Evolutionary conservation across 179 eudicot species (phyloP).

Genomic region (Spinacia oleracea): DNA sequence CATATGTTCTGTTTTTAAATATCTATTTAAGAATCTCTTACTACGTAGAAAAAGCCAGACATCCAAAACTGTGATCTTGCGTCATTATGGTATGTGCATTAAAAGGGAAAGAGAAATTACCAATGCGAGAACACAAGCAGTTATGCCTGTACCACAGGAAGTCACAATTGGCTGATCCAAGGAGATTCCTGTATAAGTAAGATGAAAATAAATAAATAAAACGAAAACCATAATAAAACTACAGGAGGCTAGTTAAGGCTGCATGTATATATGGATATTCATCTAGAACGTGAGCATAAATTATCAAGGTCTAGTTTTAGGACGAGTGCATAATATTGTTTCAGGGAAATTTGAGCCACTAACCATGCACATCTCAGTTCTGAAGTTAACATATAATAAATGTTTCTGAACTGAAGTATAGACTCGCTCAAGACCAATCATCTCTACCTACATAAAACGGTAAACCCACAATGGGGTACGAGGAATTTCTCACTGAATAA

Average conservation of each 20-base stretch:
- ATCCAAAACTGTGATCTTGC: background rate
- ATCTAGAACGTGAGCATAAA: background rate
- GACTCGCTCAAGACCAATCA: background rate
- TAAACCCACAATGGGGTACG: background rate
- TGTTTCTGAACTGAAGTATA: background rate
- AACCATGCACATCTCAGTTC: background rate
- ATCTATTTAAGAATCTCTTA: background rate
- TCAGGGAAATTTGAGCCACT: background rate
- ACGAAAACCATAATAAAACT: conserved; percentile 1
- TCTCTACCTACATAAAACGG: background rate
- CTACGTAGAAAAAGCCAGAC: background rate
- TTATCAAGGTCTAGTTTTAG: background rate
- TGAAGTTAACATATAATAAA: background rate
- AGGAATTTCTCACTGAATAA: too few relatives aligned
- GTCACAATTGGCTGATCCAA: conserved; percentile 64
- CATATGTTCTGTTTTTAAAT: background rate
- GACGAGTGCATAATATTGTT: background rate
- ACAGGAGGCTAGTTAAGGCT: conserved; percentile 3
- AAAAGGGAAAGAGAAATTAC: conserved; percentile 36
- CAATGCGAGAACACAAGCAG: conserved; percentile 88
- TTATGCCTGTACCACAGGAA: conserved; percentile 95
- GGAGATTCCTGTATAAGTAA: conserved; percentile 54
- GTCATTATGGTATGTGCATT: background rate
- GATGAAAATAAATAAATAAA: background rate
- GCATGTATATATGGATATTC: background rate